Evolutionary conservation across 2,329 filamentous ascomycete species (phyloP), one percentile per base, ranked within the genome.

Genomic region (Leptographium flavum): DNA sequence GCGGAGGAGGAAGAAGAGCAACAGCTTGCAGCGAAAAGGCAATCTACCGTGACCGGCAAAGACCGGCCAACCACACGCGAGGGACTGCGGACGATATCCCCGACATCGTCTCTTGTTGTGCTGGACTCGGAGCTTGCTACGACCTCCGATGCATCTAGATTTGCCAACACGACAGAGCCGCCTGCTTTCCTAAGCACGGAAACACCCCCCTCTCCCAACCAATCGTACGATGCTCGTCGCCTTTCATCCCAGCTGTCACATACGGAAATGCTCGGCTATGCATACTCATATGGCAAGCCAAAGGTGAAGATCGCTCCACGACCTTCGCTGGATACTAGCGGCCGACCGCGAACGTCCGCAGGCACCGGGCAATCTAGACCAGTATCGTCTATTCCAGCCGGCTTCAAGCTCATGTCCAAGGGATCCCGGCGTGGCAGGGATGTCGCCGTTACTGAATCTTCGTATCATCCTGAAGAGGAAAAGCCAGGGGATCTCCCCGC

Each of bases 251-350:
- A 76, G 53, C 71, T 72, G 13, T 60, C 65, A 22, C 66, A 70
- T 38, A 62, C 66, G 6, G 74, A 79, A 11, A 54, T 71, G 30
- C 71, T 70, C 55, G 65, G 61, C 51, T 68, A 68, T 48, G 60
- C 68, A 13, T 73, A 74, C 51, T 59, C 62, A 35, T 70, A 69
- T 52, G 65, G 67, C 54, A 87, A 84, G 56, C 82, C 81, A 37
- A 95, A 93, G 60, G 80, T 94, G 46, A 95, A 93, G 63, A 74
- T 94, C 37, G 92, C 81, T 1, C 90, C 92, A 10, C 76, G 90
- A 39, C 87, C 87, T 23, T 90, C 87, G 3, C 58, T 79, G 36
- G 81, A 87, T 50, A 67, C 73, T 35, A 67, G 70, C 50, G 70
- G 76, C 47, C 71, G 73, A 54, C 74, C 78, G 48, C 73, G 80